Evolutionary conservation across 768 basidiomycete genomes (phyloP), one percentile per base, ranked within the genome.

Genomic region (Suillus subaureus): DNA sequence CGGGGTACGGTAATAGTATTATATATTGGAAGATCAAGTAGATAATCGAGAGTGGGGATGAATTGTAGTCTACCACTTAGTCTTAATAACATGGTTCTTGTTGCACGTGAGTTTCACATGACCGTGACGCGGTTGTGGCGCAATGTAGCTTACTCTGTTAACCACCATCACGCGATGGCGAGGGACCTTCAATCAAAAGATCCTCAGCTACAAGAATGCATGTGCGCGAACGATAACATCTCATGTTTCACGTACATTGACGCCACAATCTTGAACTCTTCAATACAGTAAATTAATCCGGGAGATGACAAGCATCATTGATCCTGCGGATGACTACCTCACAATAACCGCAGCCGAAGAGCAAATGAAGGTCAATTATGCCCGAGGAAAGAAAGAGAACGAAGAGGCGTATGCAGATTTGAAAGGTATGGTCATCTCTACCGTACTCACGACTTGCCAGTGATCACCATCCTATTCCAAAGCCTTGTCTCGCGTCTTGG

Each of bases 271-370:
- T 13, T 21, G 16, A 58, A 40, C 37, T 8, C 52, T 56, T 8
- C 18, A 16, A 42, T 56, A 42, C 66, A 92, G 91, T 58, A 87
- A 88, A 68, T 84, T 89, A 21, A 87, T 92, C 55, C 83, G 82
- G 68, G 88, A 87, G 66, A 90, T 93, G 85, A 79, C 85, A 39
- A 83, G 85, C 4, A 87, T 92, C 64, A 90, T 94, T 63, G 88
- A 91, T 70, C 90, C 91, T 13, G 88, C 90, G 51, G 90, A 92
- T 62, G 92, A 94, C 75, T 92, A 87, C 72, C 78, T 89, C 64
- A 89, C 89, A 15, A 91, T 94, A 58, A 86, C 88, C 18, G 86
- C 84, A 8, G 88, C 91, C 9, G 90, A 93, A 69, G 87, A 92
- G 65, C 87, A 84, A 68, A 87, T 92, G 72, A 83, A 83, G 16